Evolutionary conservation across 2,329 filamentous ascomycete species (phyloP), one percentile per base, ranked within the genome.

Genomic region (Colletotrichum magnum): DNA sequence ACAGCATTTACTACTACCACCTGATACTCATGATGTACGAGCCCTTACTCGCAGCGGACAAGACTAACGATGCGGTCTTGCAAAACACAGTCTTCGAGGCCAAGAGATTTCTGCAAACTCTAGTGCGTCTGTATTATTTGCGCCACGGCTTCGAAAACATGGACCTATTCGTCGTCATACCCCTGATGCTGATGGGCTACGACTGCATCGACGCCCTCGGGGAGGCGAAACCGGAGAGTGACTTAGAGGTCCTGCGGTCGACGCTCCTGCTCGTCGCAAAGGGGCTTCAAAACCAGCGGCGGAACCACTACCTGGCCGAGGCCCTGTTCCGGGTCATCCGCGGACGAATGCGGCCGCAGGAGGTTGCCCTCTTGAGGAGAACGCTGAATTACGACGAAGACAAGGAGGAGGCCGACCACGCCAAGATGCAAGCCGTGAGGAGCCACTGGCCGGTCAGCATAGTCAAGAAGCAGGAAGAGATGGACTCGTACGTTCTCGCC

Each of bases 251-350:
- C 0, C 51, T 80, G n/a, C 74, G 77, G 12, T 78, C 79, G 0
- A 78, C 76, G 0, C 74, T 82, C 1, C 71, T 82, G n/a, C 70
- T 82, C 1, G 71, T 76, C 10, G 77, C 76, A 1, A 77, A 79
- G 41, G 80, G 80, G 0, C 63, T 81, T 0, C 75, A 77, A 57
- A 64, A 69, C 39, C 80, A 81, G 54, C 77, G 78, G 1, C 75
- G 64, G 9, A 80, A 78, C 39, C 76, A 81, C 53, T 78, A 80
- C 60, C 59, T 81, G 6, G 77, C 76, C 0, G 72, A 78, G 45
- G 76, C 76, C 0, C 69, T 81, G 0, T 81, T 78, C 61, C 74
- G 73, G 0, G 76, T 81, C 1, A 72, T 81, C 15, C 72, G 76
- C 3, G 79, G 78, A 1, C 75, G 74, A 6, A 82, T 81, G 80